Evolutionary conservation across 75 land plant genomes (phyloP), one percentile per base, ranked within the genome.

Genomic region (Sequoiadendron giganteum): DNA sequence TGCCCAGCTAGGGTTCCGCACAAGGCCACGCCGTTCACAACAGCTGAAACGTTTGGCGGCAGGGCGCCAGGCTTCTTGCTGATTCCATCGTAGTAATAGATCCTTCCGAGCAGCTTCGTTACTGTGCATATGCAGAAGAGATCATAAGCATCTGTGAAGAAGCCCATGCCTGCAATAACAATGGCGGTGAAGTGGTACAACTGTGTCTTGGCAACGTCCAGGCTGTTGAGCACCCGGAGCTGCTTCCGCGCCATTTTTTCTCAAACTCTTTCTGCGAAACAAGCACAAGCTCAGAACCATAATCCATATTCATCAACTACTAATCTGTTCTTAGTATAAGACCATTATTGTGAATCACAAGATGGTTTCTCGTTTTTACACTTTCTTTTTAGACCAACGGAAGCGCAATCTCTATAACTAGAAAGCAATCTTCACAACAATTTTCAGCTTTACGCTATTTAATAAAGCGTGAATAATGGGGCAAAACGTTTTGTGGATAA

Each of bases 171-270:
- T 72, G 93, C 93, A 38, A 92, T 89, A 77, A 92, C 42, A 65
- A 92, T 91, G 19, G 93, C 88, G 3, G 90, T 92, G 88, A 92
- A 92, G 84, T 95, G 96, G 86, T 94, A 95, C 90, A 90, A 86
- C 84, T 95, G 96, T 19, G 94, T 95, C 86, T 89, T 95, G 0
- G 96, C 96, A 14, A 81, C 88, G 87, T 95, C 96, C 70, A 95
- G 91, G 2, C 93, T 90, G 42, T 68, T 88, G 21, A 95, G 93
- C 43, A 95, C 95, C n/a, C 91, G 89, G 21, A 93, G 86, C 49
- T 90, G 78, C 0, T 92, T 90, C 81, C 79, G 82, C 42, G 90
- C 88, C 94, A 93, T 93, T 49, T 1, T 49, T 49, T 47, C 8
- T 6, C 48, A 47, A 47, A 47, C 48, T 47, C 52, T 10, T 10